Conservation (phyloP, 345 rosid genomes). For the Aquilaria sinensis region DNA sequence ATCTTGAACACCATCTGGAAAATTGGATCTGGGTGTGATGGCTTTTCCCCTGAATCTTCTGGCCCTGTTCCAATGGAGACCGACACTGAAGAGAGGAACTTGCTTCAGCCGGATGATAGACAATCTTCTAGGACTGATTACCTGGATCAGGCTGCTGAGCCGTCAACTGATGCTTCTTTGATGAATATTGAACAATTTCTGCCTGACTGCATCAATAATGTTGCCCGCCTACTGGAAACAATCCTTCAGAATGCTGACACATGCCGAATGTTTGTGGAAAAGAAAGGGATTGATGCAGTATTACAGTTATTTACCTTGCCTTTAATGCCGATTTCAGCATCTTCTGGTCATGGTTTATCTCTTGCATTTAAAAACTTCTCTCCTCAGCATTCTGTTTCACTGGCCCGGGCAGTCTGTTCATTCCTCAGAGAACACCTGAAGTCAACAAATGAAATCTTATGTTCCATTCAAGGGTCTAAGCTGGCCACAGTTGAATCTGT, state of each 20-base stretch:
- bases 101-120: constrained; percentile 27
- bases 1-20: constrained; percentile 49
- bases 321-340: constrained; percentile 66
- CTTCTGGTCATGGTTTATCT: constrained; percentile 77
- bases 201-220: constrained; percentile 77
- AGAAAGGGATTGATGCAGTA: constrained; percentile 86
- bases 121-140: constrained; percentile 37
- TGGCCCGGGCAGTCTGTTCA: constrained; percentile 79
- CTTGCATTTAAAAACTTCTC: constrained; percentile 95
- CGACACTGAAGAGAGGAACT: constrained; percentile 54
- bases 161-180: constrained; percentile 46
- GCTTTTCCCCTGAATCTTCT: constrained; percentile 37
- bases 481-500: constrained; percentile 51
- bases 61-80: constrained; percentile 88
- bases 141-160: constrained; percentile 46
- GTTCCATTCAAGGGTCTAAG: constrained; percentile 52
- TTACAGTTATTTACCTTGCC: constrained; percentile 74
- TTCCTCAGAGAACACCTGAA: constrained; percentile 72
- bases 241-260: constrained; percentile 96
- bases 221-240: constrained; percentile 85
- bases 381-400: constrained; percentile 73
- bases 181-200: constrained; percentile 60
- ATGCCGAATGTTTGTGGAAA: constrained; percentile 87
- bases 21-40: constrained; percentile 65
- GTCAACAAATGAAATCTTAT: constrained; percentile 45